These are phyloP conservation scores for Chaetomiaceae sp. DNA, from an alignment of 2,329 filamentous ascomycete genomes.

Conservation along the genomic window DNA sequence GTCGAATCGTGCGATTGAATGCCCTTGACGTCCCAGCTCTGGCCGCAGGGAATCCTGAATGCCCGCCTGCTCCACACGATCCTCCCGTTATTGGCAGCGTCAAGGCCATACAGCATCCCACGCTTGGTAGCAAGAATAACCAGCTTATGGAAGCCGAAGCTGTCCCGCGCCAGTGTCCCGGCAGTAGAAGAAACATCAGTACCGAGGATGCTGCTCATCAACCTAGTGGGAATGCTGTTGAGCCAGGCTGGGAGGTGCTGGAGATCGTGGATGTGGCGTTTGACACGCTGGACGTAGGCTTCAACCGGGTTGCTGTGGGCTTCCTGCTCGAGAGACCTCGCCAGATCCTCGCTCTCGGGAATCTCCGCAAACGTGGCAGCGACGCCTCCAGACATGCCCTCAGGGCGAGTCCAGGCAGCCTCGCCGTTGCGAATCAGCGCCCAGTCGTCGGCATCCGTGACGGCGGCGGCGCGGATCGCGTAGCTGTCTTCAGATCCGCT, in stretches of 20 bases:
- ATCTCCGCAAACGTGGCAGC: conserved; percentile 77
- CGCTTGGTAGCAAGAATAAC: conserved; percentile 72
- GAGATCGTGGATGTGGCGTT: conserved; percentile 73
- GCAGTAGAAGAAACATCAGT: conserved; percentile 41
- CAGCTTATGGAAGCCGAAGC: conserved; percentile 84
- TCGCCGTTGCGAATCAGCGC: conserved; percentile 77
- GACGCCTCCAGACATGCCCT: conserved; percentile 73
- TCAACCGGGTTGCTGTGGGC: conserved; percentile 71
- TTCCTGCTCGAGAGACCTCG: conserved; percentile 76
- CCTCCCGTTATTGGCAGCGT: conserved; percentile 66
- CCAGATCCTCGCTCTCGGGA: conserved; percentile 65
- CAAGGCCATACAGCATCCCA: conserved; percentile 73
- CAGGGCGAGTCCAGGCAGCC: conserved; percentile 70
- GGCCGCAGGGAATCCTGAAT: conserved; percentile 47
- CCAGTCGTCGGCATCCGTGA: conserved; percentile 68
- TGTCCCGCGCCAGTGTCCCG: conserved; percentile 55
- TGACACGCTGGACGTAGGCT: conserved; percentile 84
- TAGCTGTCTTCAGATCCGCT: conserved; percentile 55
- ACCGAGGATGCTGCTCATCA: conserved; percentile 60
- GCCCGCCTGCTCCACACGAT: conserved; percentile 70
- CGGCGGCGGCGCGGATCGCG: conserved; percentile 70
- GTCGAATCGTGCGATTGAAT: conserved; percentile 56
- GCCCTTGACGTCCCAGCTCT: conserved; percentile 60
- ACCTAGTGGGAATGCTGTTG: conserved; percentile 58
- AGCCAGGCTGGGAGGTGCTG: conserved; percentile 70